Evolutionary conservation across 768 basidiomycete genomes (phyloP), one percentile per base, ranked within the genome.

Genomic region (Suillus spraguei): DNA sequence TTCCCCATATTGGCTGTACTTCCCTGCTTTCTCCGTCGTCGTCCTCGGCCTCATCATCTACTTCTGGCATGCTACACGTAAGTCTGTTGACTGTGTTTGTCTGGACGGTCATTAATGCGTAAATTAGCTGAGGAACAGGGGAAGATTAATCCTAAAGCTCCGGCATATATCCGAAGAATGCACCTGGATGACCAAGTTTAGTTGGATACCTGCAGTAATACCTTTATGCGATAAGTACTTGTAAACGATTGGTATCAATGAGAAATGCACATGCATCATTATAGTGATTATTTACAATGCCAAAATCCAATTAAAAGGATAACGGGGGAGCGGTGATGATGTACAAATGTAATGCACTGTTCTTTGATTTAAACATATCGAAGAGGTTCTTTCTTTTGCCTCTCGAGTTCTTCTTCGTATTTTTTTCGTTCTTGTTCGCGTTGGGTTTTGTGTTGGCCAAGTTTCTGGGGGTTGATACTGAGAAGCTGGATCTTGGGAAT

Each of bases 1-100:
- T 78, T 74, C 78, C 50, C 94, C 94, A 4, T 95, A 85, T 80
- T 95, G 93, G 92, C 82, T 95, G 17, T 95, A 95, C 81, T 95
- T 95, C 77, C 78, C 88, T 64, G 83, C 94, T 0, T 95, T 90
- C 69, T 81, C 76, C 1, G 80, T 94, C 16, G 86, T 94, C 64
- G 72, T 95, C 50, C 39, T 78, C 14, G 94, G 94, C 4, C 82
- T 95, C 5, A 78, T 95, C 69, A 83, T 88, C 42, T 95, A 95
- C 77, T 95, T 95, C 80, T 95, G 94, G 92, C 79, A 84, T 73
- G 85, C 89, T 8, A 88, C 88, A 41, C 93, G 92, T 94, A 78
- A 70, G 92, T 82, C 3, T 24, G 41, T 59, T 56, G 39, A 42
- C 20, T 41, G 6, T 58, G 17, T 33, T 33, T 60, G 36, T 56